Evolutionary conservation across 1,284 basidiomycete genomes (phyloP), one percentile per base, ranked within the genome.

Genomic region (Cutaneotrichosporon daszewskae): DNA sequence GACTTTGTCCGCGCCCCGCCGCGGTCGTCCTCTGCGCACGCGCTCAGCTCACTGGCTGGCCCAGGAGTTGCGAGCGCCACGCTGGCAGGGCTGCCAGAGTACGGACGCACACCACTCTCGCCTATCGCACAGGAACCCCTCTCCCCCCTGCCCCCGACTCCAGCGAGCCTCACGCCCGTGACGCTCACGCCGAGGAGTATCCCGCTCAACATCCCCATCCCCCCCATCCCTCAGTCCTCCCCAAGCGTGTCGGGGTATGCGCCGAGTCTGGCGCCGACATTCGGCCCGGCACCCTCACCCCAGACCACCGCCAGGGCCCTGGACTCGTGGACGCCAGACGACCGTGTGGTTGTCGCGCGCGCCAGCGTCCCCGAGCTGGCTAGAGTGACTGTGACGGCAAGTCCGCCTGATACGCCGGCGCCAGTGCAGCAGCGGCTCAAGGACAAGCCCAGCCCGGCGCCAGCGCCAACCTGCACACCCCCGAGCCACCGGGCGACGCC

Each of bases 301-400:
- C 26, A 12, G 14, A 7, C 32, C 1, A 31, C 32, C n/a, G 17
- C 19, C 13, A 34, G 40, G 19, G 17, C 32, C 16, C 20, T 35
- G 10, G 39, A 47, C 34, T n/a, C n/a, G n/a, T 48, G 46, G 46
- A 34, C n/a, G 20, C 41, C 46, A 3, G 46, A 48, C 24, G 46
- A 43, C 23, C 40, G 46, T 2, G 32, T 43, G 5, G 41, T 48
- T 7, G 46, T 40, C 2, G 20, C 46, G 18, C 40, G 46, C 19
- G 37, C 46, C 2, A 39, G 36, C 2, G 46, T 48, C 17, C 46
- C 46, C 2, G 46, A 48, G 27, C 16, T 36, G 32, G 28, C 39
- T 16, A 33, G 33, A 25, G 25, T 37, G 8, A 25, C 19, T 12
- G 19, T 25, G 35, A 35, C 28, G 14, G 32, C 40, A 22, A 28